phyloP scores from a whole-genome alignment of 192 early-diverging fungal species.

The Coemansia sp. region DNA sequence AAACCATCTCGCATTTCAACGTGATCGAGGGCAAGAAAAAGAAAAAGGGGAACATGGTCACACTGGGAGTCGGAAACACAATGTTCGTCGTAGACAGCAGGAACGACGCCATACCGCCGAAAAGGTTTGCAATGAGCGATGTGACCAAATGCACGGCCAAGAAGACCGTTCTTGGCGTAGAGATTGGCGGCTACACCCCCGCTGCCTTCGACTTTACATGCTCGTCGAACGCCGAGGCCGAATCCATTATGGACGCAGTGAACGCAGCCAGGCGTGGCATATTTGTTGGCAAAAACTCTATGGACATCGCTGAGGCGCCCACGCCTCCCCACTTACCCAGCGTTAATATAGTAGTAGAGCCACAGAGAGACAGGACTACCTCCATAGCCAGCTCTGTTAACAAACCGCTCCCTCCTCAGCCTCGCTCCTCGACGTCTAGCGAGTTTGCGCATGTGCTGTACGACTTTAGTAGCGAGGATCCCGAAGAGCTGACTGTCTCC shows the following conservation, averaged over 20 bases:
- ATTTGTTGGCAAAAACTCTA: slow-evolving; percentile 43
- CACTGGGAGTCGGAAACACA: slow-evolving; percentile 62
- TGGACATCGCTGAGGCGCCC: slow-evolving; percentile 8
- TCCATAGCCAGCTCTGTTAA: neutral
- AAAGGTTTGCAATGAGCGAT: slow-evolving; percentile 53
- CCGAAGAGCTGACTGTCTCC: slow-evolving; percentile 82
- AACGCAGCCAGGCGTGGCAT: slow-evolving; percentile 59
- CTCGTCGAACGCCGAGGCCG: slow-evolving; percentile 63
- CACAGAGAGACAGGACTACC: neutral
- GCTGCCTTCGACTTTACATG: slow-evolving; percentile 65
- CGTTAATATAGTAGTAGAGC: slow-evolving; percentile 8
- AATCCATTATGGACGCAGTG: slow-evolving; percentile 64
- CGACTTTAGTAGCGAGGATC: slow-evolving; percentile 77
- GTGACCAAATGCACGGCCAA: slow-evolving; percentile 63
- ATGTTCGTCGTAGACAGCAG: slow-evolving; percentile 64
- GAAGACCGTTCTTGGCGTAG: slow-evolving; percentile 62
- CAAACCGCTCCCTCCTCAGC: neutral
- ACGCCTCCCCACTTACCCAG: slow-evolving; percentile 26
- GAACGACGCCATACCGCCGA: slow-evolving; percentile 50
- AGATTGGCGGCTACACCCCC: slow-evolving; percentile 58
- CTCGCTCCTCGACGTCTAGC: slow-evolving; percentile 3
- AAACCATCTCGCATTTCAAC: slow-evolving; percentile 43
- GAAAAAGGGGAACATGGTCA: slow-evolving; percentile 67
- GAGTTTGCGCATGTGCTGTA: slow-evolving; percentile 64
- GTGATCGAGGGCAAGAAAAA: slow-evolving; percentile 68